Evolutionary conservation across 352 stramenopile species (phyloP), one percentile per base, ranked within the genome.

Genomic region (Plasmopara halstedii): DNA sequence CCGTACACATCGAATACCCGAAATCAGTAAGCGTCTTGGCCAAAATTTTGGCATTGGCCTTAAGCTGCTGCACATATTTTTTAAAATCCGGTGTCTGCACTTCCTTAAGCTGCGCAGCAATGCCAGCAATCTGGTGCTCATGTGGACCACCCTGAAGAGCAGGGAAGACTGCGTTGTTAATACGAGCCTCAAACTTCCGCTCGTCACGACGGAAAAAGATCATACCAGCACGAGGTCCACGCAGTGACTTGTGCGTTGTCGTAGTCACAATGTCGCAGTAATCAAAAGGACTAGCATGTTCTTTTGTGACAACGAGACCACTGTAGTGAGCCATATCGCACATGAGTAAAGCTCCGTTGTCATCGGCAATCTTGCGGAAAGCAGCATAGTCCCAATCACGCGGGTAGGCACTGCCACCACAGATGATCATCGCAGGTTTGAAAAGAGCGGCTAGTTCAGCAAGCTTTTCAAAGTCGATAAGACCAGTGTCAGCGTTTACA

Each of bases 251-350:
- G 86, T 99, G 97, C 10, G 96, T 99, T 25, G 97, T 99, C 42
- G 95, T 99, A 17, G 97, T 99, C 4, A 99, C 97, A 17, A 99
- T 80, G 76, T 99, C 97, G 48, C 94, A 98, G 74, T 96, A 97
- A 33, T 98, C 79, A 66, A 99, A 99, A 10, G 97, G 97, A 67
- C 70, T 97, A 8, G 64, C 65, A 57, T 94, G 92, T 62, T 98
- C 94, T 33, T 82, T 61, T n/a, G 95, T 98, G 19, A 85, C 96
- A 2, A 99, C 95, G 15, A 99, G 80, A 38, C 97, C 97, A 38
- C 82, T 97, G 73, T 99, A 99, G 73, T 99, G 97, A 6, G 96
- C 96, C 96, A 99, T 99, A 70, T 99, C 97, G 64, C 96, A 98
- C 83, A 99, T 97, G 19, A 99, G 72, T 49, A 98, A 72, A 21